Base-by-base conservation (phyloP, 257 asterid genomes). In the Fraxinus americana region DNA sequence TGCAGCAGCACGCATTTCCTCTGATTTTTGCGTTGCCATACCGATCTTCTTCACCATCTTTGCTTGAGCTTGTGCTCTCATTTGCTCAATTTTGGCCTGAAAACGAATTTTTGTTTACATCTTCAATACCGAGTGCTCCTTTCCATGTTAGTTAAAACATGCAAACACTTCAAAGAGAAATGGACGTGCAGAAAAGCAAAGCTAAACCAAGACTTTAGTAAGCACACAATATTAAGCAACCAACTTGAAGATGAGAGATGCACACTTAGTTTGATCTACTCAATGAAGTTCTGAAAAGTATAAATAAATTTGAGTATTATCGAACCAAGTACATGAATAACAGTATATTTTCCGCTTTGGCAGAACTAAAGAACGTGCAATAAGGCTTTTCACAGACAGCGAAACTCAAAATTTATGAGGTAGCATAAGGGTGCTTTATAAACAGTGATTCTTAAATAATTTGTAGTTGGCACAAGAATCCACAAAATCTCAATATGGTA, bases 31-130 rank as follows among this genome's bases (percentile, higher is more conserved):
- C 80, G 93, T 92, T 32, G 98, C 94, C 93, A 88, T 63, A 52
- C 97, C 96, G 17, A 95, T 84, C 86, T 93, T 93, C 92, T 93
- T 92, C 79, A 83, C 92, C 94, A 93, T 92, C 85, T 91, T 91
- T 35, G 96, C 97, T 78, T 93, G 94, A 67, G 97, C 94, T 30
- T 90, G 93, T 45, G 94, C 95, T 85, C 87, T 88, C 92, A 92
- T 86, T 88, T 93, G 92, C 81, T 96, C 99, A 50, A 92, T 82
- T 83, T 89, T 88, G 5, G 90, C 87, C 93, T 89, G 86, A 48
- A 54, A 63, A 73, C 43, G 21, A 54, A 67, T 27, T 61, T 52
- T 68, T 25, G 66, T 43, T 76, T 63, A 63, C 50, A 50, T 66
- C 78, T 36, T 17, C 73, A 27, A 23, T 63, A 67, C 38, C 65